Evolutionary conservation across 169 alveolate species (phyloP).

Genomic region (Cryptosporidium xiaoi): DNA sequence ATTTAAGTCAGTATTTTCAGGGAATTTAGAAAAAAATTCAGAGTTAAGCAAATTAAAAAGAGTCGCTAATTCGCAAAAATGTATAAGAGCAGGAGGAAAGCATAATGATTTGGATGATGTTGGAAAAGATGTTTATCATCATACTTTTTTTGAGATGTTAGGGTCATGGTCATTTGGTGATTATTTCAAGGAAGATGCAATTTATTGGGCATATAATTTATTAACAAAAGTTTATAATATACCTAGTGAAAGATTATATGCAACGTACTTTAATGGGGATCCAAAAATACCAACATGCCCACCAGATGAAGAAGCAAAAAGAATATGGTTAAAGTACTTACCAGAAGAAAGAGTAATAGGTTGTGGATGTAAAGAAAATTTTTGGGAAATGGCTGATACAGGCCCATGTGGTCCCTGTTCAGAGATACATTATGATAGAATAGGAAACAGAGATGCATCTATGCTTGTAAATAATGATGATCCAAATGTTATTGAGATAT

Average conservation of each 20-base stretch:
- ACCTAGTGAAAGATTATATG: slow-evolving; percentile 87
- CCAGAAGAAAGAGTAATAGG: slow-evolving; percentile 84
- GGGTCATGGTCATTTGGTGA: slow-evolving; percentile 97
- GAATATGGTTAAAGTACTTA: slow-evolving; percentile 88
- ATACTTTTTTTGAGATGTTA: slow-evolving; percentile 96
- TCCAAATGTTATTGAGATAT: slow-evolving; percentile 93
- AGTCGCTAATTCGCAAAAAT: slow-evolving; percentile 93
- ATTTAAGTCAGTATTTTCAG: slow-evolving; percentile 89
- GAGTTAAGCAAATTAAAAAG: slow-evolving; percentile 90
- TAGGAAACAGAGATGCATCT: slow-evolving; percentile 92
- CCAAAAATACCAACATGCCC: slow-evolving; percentile 87
- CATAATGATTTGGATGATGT: slow-evolving; percentile 93
- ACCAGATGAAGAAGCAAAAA: slow-evolving; percentile 88
- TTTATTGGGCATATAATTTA: slow-evolving; percentile 92
- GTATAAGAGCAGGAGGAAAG: slow-evolving; percentile 94
- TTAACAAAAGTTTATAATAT: slow-evolving; percentile 89
- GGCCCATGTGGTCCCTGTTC: slow-evolving; percentile 98
- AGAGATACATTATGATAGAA: slow-evolving; percentile 93
- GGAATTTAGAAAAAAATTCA: slow-evolving; percentile 89
- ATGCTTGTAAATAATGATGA: slow-evolving; percentile 91
- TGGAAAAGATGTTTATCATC: slow-evolving; percentile 95
- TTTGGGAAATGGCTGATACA: slow-evolving; percentile 97
- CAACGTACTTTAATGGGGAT: slow-evolving; percentile 95
- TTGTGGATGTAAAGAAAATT: slow-evolving; percentile 91
- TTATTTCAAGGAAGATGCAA: slow-evolving; percentile 93